Evolutionary conservation across 345 rosid genomes (phyloP), one percentile per base, ranked within the genome.

Genomic region (Salix koriyanagi): DNA sequence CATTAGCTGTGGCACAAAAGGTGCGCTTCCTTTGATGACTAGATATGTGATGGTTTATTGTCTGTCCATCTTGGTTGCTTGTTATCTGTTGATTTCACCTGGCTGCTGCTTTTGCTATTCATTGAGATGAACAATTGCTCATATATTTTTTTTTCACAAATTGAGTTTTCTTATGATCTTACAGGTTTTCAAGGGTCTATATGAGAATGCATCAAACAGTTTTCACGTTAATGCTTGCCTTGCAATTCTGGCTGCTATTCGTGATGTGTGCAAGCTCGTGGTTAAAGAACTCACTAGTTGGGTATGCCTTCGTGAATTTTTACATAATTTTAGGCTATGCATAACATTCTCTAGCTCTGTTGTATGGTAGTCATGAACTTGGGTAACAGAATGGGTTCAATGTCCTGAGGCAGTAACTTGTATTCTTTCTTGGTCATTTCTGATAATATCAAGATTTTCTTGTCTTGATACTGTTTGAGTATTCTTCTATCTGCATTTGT

Each of bases 271-370:
- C 90, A 93, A 92, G 91, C 94, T 88, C 73, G 96, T 92, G 25
- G 94, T 92, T 48, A 96, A 91, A 83, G 95, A 93, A 88, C 98
- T 96, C 77, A 96, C 99, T 48, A 91, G 97, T 76, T 93, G 98
- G 99, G 99, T 96, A 96, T 80, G 95, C 34, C 74, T 65, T 39
- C 6, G 56, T 66, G 32, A 52, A 36, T 7, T n/a, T 37, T 23
- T 39, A 5, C 28, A 10, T 58, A 10, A 46, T 46, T 46, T 58
- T n/a, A 58, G 15, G 64, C 23, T n/a, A 9, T n/a, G 14, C 64
- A 58, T 58, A 25, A 58, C 64, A 58, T 58, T 58, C 14, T 58
- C 15, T 23, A n/a, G 14, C 64, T 58, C 14, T 58, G 6, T 3
- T 23, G 64, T 58, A n/a, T 58, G 2, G 6, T 58, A 10, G 13